These are phyloP conservation scores for Syncephalastrum sp. DNA, from an alignment of 371 early-diverging fungal genomes.

Conservation along the genomic window DNA sequence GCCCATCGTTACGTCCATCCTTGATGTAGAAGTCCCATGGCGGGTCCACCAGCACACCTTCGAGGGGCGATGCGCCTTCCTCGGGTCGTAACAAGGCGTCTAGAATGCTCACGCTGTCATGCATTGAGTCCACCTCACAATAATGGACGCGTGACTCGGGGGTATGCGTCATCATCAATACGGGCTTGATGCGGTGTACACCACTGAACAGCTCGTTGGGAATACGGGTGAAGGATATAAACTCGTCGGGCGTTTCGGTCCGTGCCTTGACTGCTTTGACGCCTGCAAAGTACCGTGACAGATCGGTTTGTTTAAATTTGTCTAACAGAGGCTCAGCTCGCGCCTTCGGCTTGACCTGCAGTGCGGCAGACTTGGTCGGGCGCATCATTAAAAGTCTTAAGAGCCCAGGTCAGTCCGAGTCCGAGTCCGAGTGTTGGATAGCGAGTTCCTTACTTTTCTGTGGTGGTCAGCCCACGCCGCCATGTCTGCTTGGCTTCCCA, in stretches of 20 bases:
- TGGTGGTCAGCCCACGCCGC: conserved; percentile 40
- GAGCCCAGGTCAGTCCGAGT: neutral
- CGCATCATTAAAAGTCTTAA: conserved; percentile 9
- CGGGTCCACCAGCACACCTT: conserved; percentile 64
- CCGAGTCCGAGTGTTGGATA: too few relatives aligned
- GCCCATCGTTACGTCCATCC: conserved; percentile 55
- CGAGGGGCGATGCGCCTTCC: conserved; percentile 19
- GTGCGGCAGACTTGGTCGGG: conserved; percentile 1
- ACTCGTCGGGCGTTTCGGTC: conserved; percentile 47
- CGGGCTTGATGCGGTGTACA: conserved; percentile 28
- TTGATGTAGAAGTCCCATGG: conserved; percentile 62
- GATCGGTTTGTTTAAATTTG: conserved; percentile 23
- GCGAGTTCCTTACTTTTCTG: conserved; percentile 31
- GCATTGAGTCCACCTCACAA: conserved; percentile 33
- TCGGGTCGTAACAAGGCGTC: conserved; percentile 15
- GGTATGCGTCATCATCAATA: neutral
- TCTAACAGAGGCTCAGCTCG: neutral
- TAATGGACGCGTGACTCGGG: conserved; percentile 19
- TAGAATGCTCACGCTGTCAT: conserved; percentile 21
- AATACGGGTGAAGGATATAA: conserved; percentile 34
- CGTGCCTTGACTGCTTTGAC: conserved; percentile 30
- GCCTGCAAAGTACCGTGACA: conserved; percentile 43
- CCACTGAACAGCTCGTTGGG: conserved; percentile 45
- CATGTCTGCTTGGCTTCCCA: conserved; percentile 39
- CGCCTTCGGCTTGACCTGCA: conserved; percentile 1